Evolutionary conservation across 352 stramenopile genomes (phyloP).

Genomic region (Globisporangium cystogenes): DNA sequence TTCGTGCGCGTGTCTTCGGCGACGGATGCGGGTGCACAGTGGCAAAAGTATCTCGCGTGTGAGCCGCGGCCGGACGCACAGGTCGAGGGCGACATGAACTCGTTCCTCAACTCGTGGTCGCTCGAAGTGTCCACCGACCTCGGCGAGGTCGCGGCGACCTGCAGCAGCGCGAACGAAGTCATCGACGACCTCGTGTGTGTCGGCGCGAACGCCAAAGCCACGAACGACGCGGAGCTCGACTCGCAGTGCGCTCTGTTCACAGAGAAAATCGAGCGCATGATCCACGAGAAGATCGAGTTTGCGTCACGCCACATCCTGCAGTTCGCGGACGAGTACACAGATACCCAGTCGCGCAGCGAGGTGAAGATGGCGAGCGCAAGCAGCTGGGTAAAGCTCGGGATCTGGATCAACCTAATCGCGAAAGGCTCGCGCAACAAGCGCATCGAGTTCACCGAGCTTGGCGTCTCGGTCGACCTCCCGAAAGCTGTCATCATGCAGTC

Average conservation of each 20-base stretch:
- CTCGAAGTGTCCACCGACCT: conserved; percentile 47
- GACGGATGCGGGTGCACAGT: conserved; percentile 19
- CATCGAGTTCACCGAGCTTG: conserved; percentile 67
- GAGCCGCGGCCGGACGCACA: conserved; percentile 61
- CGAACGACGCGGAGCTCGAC: conserved; percentile 35
- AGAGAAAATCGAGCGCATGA: conserved; percentile 43
- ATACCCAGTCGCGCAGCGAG: conserved; percentile 48
- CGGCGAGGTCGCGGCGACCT: conserved; percentile 38
- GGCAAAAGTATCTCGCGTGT: conserved; percentile 72
- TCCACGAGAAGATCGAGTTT: conserved; percentile 60
- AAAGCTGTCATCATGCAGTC: conserved; percentile 78
- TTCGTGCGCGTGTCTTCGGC: background rate
- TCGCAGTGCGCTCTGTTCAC: conserved; percentile 41
- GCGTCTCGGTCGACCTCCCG: conserved; percentile 60
- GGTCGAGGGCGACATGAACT: conserved; percentile 76
- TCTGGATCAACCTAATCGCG: conserved; percentile 73
- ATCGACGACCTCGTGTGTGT: conserved; percentile 60
- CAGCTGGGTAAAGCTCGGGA: conserved; percentile 42
- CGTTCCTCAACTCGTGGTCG: conserved; percentile 75
- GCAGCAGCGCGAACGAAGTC: conserved; percentile 49
- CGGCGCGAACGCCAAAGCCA: conserved; percentile 41
- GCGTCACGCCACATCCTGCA: conserved; percentile 63
- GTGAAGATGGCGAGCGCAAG: conserved; percentile 55
- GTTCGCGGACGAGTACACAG: conserved; percentile 68
- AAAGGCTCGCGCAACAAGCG: conserved; percentile 73